Percentiles rank a stretch among this genome's conserved stretches.
Conservation (phyloP, 495 filamentous ascomycete genomes). For the Penicillium mononematosum region DNA sequence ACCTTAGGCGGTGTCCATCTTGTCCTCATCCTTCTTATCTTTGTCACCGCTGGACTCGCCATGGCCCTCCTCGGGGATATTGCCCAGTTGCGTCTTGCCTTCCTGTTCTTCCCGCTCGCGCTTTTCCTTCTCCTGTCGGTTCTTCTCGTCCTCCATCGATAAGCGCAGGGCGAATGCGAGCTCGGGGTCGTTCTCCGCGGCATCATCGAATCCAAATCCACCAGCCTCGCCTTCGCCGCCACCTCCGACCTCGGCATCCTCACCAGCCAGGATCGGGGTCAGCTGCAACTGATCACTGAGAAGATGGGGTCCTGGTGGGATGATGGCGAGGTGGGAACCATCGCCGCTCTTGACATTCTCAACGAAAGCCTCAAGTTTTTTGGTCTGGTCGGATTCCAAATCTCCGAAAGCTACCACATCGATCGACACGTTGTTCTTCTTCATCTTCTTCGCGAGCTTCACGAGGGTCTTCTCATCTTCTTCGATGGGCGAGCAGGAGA, state of each 20-base stretch:
- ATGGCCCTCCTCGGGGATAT: slow-evolving; percentile 80
- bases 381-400: slow-evolving; percentile 80
- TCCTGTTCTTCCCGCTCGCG: slow-evolving; percentile 73
- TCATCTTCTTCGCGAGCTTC: slow-evolving; percentile 95
- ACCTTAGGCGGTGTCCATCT: slow-evolving; percentile 62
- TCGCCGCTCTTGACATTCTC: slow-evolving; percentile 86
- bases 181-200: slow-evolving; percentile 79
- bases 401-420: slow-evolving; percentile 96
- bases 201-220: slow-evolving; percentile 57
- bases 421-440: slow-evolving; percentile 88
- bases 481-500: slow-evolving; percentile 86
- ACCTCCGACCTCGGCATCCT: slow-evolving; percentile 54
- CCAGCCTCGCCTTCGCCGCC: slow-evolving; percentile 65
- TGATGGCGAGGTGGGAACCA: slow-evolving; percentile 85
- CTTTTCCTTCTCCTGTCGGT: slow-evolving; percentile 79
- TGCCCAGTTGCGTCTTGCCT: slow-evolving; percentile 65
- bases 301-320: slow-evolving; percentile 85
- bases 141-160: slow-evolving; percentile 98
- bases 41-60: slow-evolving; percentile 66
- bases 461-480: slow-evolving; percentile 86
- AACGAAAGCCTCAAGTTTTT: slow-evolving; percentile 91
- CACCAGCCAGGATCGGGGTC: slow-evolving; percentile 85
- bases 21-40: slow-evolving; percentile 72
- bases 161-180: slow-evolving; percentile 92
- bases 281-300: slow-evolving; percentile 89